These are phyloP conservation scores for Ophiosphaerella narmari DNA, from an alignment of 2,329 filamentous ascomycete species.

Conservation along the genomic window DNA sequence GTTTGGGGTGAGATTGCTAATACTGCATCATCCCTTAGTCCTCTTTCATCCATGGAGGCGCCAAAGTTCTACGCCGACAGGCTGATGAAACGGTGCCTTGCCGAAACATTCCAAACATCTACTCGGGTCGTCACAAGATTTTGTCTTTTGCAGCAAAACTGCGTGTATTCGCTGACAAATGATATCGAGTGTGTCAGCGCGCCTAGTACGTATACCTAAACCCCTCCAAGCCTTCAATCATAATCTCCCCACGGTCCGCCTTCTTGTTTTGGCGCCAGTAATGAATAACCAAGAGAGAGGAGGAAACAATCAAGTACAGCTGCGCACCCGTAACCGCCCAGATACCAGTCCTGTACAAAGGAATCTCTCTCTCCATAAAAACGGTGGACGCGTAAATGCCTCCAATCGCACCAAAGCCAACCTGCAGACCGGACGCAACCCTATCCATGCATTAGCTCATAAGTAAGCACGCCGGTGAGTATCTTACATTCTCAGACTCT, in stretches of 20 bases:
- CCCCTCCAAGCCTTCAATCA: slow-evolving; percentile 15
- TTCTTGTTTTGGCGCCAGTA: slow-evolving; percentile 16
- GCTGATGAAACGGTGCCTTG: too few species aligned
- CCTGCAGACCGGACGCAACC: slow-evolving; percentile 36
- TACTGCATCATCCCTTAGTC: background rate
- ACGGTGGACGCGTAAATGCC: slow-evolving; percentile 37
- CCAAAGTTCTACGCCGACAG: too few species aligned
- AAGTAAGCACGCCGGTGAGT: background rate
- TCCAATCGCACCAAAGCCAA: slow-evolving; percentile 38
- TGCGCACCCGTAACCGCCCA: slow-evolving; percentile 31
- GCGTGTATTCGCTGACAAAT: too few species aligned
- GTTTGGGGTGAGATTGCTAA: background rate
- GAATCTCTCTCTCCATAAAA: slow-evolving; percentile 36
- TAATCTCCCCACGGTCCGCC: slow-evolving; percentile 16
- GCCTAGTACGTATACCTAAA: slow-evolving; percentile 22
- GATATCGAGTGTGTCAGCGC: too few species aligned
- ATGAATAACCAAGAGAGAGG: slow-evolving; percentile 7
- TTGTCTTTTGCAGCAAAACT: too few species aligned
- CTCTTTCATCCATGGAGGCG: too few species aligned
- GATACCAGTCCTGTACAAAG: slow-evolving; percentile 28
- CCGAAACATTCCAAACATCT: too few species aligned
- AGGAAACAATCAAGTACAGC: slow-evolving; percentile 18
- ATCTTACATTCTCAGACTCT: slow-evolving; percentile 19
- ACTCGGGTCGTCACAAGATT: too few species aligned
- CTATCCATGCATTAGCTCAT: slow-evolving; percentile 5